These are phyloP conservation scores for Trichosanthes truncata DNA, from an alignment of 306 rosid species.

Conservation along the genomic window DNA sequence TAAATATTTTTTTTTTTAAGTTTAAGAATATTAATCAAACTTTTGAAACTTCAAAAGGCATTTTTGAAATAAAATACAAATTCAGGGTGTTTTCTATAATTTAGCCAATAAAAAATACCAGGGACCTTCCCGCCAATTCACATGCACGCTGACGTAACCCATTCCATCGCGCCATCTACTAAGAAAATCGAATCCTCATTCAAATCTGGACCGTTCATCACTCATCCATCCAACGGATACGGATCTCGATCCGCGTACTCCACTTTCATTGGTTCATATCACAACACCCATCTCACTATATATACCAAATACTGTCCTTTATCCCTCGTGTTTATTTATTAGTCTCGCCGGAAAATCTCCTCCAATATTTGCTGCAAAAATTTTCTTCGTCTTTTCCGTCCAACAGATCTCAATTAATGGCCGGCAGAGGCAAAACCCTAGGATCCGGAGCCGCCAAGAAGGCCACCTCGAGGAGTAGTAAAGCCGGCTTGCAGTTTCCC, in stretches of 20 bases:
- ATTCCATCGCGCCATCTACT: neutral
- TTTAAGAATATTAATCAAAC: too few species aligned
- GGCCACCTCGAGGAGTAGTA: conserved; percentile 75
- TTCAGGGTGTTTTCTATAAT: too few species aligned
- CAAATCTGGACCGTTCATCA: conserved; percentile 21
- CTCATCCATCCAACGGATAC: conserved; percentile 26
- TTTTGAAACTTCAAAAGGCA: too few species aligned
- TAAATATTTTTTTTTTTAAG: too few species aligned
- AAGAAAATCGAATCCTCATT: neutral
- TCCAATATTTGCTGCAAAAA: neutral
- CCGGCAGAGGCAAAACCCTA: conserved; percentile 72
- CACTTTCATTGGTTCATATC: conserved; percentile 23
- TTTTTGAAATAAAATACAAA: too few species aligned
- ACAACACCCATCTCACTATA: conserved; percentile 21
- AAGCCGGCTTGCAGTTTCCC: conserved; percentile 86
- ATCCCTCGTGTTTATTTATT: neutral
- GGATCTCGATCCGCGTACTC: conserved; percentile 23
- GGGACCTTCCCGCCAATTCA: neutral
- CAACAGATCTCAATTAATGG: conserved; percentile 20
- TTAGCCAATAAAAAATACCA: too few species aligned
- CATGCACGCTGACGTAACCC: neutral
- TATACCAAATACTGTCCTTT: conserved; percentile 1
- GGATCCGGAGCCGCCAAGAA: conserved; percentile 73
- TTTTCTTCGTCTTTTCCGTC: neutral
- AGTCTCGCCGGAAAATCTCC: neutral